Evolutionary conservation across 2,329 filamentous ascomycete genomes (phyloP), one percentile per base, ranked within the genome.

Genomic region (Stylonectria norvegica): DNA sequence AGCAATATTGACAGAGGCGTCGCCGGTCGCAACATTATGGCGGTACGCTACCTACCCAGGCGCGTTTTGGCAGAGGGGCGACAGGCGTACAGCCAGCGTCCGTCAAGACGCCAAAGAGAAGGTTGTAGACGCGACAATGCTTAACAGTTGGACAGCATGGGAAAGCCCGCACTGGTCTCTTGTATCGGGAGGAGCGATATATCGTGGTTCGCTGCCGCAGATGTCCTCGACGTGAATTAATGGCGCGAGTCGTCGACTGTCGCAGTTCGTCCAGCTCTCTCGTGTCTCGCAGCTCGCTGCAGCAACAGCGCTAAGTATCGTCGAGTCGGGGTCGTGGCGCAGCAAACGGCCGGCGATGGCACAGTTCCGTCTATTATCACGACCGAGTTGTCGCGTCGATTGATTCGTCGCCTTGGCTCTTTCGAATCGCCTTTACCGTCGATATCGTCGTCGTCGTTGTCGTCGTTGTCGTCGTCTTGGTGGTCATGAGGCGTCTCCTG

Each of bases 1-100:
- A 97, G 84, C 63, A 97, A 71, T 53, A 95, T 72, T 54, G 90
- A 83, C 62, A 98, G 73, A 53, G 93, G 91, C 45, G 93, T 97
- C 47, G 93, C 91, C 48, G 93, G 90, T 60, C 90, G 87, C 64
- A 97, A 73, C 81, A 95, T 88, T 70, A 70, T 81, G 71, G 60
- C 56, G 52, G 49, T 44, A 50, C 45, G 43, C 54, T 48, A 60
- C n/a, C n/a, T n/a, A n/a, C n/a, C n/a, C n/a, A 56, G 43, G 36
- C 43, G 38, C 32, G 34, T 45, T 31, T 20, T 43, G 32, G 16
- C 36, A 18, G 25, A 42, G 36, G 29, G 40, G 40, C 36, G 39
- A 35, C 23, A 36, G 22, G 27, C 38, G 38, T 46, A 42, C 50
- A 39, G 47, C 54, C 43, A 44, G 47, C 52, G 50, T 48, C n/a